phyloP scores from a whole-genome alignment of 345 rosid genomes.

The Brassica nigra region DNA sequence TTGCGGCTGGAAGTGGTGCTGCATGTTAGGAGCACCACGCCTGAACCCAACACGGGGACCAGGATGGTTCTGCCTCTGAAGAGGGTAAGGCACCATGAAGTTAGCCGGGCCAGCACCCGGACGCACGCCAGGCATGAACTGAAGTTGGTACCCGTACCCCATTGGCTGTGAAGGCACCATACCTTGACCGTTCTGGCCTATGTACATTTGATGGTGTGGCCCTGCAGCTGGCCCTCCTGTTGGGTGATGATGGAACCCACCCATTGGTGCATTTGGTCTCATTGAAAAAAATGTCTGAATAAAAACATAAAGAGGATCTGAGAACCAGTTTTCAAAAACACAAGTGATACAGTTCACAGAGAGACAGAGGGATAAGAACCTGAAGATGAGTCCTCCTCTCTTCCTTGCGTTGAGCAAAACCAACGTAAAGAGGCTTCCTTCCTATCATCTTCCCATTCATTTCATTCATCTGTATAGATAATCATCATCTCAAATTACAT shows the following conservation, averaged over 20 bases:
- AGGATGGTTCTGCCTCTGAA: conserved; percentile 57
- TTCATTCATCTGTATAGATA: conserved; percentile 50
- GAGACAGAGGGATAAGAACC: conserved; percentile 38
- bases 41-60: conserved; percentile 57
- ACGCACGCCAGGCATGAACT: conserved; percentile 56
- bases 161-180: conserved; percentile 56
- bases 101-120: conserved; percentile 35
- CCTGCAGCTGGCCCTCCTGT: conserved; percentile 34
- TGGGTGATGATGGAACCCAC: conserved; percentile 33
- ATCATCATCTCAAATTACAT: background rate
- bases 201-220: conserved; percentile 32
- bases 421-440: conserved; percentile 67
- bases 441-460: conserved; percentile 75
- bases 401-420: conserved; percentile 77
- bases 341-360: background rate
- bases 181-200: conserved; percentile 47
- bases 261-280: conserved; percentile 29
- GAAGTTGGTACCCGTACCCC: conserved; percentile 58
- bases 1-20: conserved; percentile 33
- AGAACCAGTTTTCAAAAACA: background rate
- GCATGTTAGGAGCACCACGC: conserved; percentile 49
- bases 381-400: conserved; percentile 67
- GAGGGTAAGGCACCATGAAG: conserved; percentile 54
- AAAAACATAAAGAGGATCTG: background rate
- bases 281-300: conserved; percentile 28